A percentile compares a stretch with the other conserved stretches of the same genome.
Conservation (phyloP, 2,329 filamentous ascomycete species). For the Elsinoe batatas region DNA sequence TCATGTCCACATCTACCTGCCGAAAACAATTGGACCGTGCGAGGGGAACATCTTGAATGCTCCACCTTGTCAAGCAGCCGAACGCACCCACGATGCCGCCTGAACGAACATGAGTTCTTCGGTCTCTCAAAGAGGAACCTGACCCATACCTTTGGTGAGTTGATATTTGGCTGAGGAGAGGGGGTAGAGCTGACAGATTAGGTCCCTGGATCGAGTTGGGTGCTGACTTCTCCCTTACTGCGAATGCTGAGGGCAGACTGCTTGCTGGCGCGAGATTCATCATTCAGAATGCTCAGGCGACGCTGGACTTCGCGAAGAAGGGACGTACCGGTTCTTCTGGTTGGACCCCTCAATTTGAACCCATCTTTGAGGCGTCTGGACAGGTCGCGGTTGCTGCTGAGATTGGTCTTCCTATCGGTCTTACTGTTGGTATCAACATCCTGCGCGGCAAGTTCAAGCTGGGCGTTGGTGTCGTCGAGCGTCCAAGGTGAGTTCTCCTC, state of each 20-base stretch:
- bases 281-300: conserved; percentile 7
- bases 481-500: not conserved
- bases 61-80: no score
- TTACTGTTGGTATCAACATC: conserved; percentile 6
- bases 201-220: conserved; percentile 2
- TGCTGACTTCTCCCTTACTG: conserved; percentile 4
- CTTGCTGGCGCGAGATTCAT: conserved; percentile 10
- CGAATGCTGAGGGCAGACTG: conserved; percentile 3
- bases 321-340: not conserved
- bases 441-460: not conserved
- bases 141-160: not conserved
- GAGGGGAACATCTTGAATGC: no score
- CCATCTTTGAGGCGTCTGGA: conserved; percentile 11
- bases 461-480: conserved; percentile 3
- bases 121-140: no score
- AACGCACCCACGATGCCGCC: no score
- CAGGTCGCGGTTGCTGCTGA: conserved; percentile 7
- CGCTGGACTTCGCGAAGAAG: not conserved
- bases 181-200: not conserved
- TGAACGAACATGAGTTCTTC: no score
- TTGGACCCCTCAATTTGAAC: conserved; percentile 9
- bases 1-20: no score
- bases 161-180: not conserved
- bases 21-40: no score
- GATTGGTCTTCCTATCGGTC: conserved; percentile 8